These are phyloP conservation scores for Xanthoconium separans DNA, from an alignment of 1,284 basidiomycete species.

Conservation along the genomic window DNA sequence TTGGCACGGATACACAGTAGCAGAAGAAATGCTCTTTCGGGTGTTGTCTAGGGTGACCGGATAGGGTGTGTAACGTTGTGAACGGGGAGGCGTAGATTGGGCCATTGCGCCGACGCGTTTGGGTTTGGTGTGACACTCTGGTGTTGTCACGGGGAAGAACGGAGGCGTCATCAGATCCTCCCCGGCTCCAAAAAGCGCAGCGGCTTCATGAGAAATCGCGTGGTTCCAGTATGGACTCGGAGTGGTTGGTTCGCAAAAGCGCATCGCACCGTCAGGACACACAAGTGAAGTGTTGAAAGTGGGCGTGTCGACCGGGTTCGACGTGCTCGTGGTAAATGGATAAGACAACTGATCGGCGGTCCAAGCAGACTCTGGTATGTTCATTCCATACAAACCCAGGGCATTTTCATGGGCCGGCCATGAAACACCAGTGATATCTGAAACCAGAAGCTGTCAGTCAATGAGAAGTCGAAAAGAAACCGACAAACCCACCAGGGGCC, in stretches of 20 bases:
- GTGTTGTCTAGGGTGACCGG: background rate
- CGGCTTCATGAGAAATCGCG: background rate
- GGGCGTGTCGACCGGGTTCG: background rate
- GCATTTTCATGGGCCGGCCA: slow-evolving; percentile 3
- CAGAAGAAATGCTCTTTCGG: background rate
- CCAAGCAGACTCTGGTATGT: background rate
- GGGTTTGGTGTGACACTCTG: background rate
- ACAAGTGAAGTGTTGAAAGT: background rate
- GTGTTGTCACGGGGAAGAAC: background rate
- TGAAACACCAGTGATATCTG: background rate
- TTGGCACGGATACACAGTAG: slow-evolving; percentile 5
- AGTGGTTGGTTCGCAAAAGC: background rate
- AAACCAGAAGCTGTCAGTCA: background rate
- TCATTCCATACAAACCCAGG: background rate
- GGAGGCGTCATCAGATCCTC: background rate
- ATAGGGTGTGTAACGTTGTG: slow-evolving; percentile 13
- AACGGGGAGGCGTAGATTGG: background rate
- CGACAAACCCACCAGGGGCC: slow-evolving; percentile 3
- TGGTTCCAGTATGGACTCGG: background rate
- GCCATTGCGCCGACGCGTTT: background rate
- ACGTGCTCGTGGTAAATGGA: background rate
- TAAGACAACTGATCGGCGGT: background rate
- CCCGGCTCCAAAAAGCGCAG: background rate
- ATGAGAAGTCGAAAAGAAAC: background rate
- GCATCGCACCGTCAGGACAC: background rate